Evolutionary conservation across 768 basidiomycete species (phyloP), one percentile per base, ranked within the genome.

Genomic region (Russula ochroleuca): DNA sequence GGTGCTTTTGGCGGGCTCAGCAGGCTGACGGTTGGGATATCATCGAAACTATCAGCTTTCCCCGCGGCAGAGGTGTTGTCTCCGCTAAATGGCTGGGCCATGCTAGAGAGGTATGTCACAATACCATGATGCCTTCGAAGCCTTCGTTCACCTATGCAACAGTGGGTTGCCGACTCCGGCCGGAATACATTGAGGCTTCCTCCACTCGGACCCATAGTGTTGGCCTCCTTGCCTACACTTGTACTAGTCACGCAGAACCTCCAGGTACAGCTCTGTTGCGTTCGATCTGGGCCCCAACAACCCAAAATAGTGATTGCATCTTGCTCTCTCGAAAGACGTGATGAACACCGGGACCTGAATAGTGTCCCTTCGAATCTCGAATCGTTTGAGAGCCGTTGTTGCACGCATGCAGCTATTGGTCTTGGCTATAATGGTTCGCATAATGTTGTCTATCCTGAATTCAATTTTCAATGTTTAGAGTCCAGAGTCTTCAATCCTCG

Each of bases 1-100:
- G 80, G 14, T 88, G 88, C 70, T 67, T 90, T 17, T 92, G 89
- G 87, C 80, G 81, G 37, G 85, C 80, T 3, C 62, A 75, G 13
- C 83, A 84, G 64, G 73, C 87, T 35, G 86, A 92, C 67, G 77
- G 70, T 33, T 92, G 90, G 86, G 72, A 59, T 5, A 73, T 86
- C 33, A 78, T 78, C 54, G 84, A 86, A 65, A 84, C 69, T 59
- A 88, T 85, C 84, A 68, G 69, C 37, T 78, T 84, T 57, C 69
- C 79, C 15, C 77, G 74, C 40, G 80, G 80, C 37, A 77, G 80
- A n/a, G 83, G 84, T 5, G 79, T 86, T 55, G 80, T 93, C 57
- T 71, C 83, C 21, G 83, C 82, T 35, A 77, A 74, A 61, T 92
- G 89, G 89, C 75, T 86, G 13, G 82, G 79, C 23, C 66, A 71